Evolutionary conservation across 2,329 filamentous ascomycete species (phyloP), one percentile per base, ranked within the genome.

Genomic region (Fusarium siculi): DNA sequence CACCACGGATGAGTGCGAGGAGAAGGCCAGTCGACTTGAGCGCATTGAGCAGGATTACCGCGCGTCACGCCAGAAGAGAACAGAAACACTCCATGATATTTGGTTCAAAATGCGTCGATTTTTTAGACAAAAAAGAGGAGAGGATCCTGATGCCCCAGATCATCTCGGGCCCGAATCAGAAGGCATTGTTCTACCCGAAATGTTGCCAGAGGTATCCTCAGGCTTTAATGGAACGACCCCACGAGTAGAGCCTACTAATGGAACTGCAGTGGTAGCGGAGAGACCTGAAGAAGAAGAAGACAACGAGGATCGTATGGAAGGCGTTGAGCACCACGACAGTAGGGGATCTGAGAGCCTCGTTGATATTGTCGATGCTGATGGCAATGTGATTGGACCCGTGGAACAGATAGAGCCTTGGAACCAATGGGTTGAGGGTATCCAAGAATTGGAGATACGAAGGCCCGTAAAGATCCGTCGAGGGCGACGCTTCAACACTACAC

Each of bases 1-100:
- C n/a, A 76, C 81, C 7, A 73, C 68, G n/a, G 68, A 76, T 36
- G 73, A 73, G 21, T 80, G 77, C 68, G 77, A 81, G 10, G 76
- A 78, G 28, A 80, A 83, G 66, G 71, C 74, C 42, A 79, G 82
- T 19, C 82, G 80, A 58, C 78, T 85, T 18, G 65, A 74, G 28
- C 68, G 68, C 8, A 74, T 84, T 23, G 79, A 82, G 32, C 73
- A 79, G 32, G 79, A 82, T 21, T 81, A 81, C 56, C 75, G 75
- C 16, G 73, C 77, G 28, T 70, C 74, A 10, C 76, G 81, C 56
- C 78, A 78, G 18, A 68, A 77, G 2, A 72, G 76, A 19, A 72
- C 81, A 16, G 77, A 80, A 54, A 75, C 70, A 23, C 77, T 77
- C 6, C 75, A 78, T 32, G 73, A 79, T 37, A 70, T 81, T 15